phyloP scores from a whole-genome alignment of 2,329 filamentous ascomycete species.

The Aspergillus sp. region DNA sequence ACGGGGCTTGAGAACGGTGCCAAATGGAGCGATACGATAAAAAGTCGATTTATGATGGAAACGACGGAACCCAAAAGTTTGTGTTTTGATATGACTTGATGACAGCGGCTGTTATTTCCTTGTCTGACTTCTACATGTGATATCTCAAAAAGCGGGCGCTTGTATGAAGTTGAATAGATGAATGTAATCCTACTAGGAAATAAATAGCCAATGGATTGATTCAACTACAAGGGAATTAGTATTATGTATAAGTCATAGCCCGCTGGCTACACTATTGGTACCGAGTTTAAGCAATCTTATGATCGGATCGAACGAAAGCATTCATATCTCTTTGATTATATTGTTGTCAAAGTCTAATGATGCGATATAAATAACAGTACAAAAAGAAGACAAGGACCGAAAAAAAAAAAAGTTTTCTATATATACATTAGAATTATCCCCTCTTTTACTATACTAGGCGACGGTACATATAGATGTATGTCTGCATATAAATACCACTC shows the following conservation, averaged over 20 bases:
- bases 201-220: not conserved
- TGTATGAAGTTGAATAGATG: not conserved
- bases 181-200: not conserved
- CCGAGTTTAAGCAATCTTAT: too few relatives aligned
- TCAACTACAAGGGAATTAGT: not conserved
- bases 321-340: too few relatives aligned
- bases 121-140: not conserved
- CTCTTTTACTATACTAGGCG: too few relatives aligned
- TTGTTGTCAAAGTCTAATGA: too few relatives aligned
- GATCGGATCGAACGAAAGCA: too few relatives aligned
- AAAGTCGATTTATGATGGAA: constrained; percentile 1
- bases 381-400: too few relatives aligned
- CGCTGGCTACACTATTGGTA: too few relatives aligned
- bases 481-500: not conserved
- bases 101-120: not conserved
- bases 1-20: not conserved
- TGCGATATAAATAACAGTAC: too few relatives aligned
- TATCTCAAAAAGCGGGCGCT: not conserved
- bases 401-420: too few relatives aligned
- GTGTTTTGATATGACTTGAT: constrained; percentile 6
- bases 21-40: not conserved
- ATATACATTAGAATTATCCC: too few relatives aligned
- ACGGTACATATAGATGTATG: not conserved
- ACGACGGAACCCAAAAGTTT: constrained; percentile 3
- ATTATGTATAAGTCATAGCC: too few relatives aligned